These are phyloP conservation scores for Cladophialophora psammophila DNA, from an alignment of 2,329 filamentous ascomycete species.

Conservation along the genomic window DNA sequence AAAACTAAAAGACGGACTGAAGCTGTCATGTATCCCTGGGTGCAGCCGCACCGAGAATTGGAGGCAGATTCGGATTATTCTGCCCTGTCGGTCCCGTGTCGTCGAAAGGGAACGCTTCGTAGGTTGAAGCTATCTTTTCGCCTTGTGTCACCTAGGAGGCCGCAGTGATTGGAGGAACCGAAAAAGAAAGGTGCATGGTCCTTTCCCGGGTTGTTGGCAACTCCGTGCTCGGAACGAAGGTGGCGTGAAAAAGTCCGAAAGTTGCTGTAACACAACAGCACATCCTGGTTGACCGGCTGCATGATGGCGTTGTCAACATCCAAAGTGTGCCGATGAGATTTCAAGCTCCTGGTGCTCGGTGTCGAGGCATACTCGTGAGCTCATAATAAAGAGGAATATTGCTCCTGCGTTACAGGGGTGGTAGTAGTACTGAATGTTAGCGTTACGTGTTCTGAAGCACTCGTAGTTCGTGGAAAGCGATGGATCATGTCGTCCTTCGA, in stretches of 20 bases:
- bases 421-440: neutral
- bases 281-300: conserved; percentile 10
- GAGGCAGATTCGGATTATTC: neutral
- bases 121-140: conserved; percentile 2
- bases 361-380: conserved; percentile 3
- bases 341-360: neutral
- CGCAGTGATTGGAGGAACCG: conserved; percentile 17
- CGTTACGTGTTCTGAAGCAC: neutral
- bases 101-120: conserved; percentile 3
- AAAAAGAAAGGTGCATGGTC: conserved; percentile 5
- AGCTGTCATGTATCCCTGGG: conserved; percentile 10
- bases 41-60: conserved; percentile 1
- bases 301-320: conserved; percentile 3
- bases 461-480: neutral
- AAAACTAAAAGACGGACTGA: neutral
- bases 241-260: conserved; percentile 24
- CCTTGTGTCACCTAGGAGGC: conserved; percentile 1
- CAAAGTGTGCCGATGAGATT: conserved; percentile 4
- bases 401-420: neutral
- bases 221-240: conserved; percentile 6
- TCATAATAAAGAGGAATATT: neutral
- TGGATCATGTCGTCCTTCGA: neutral
- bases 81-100: neutral
- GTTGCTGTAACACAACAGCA: conserved; percentile 20
- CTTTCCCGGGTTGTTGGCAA: conserved; percentile 5